Percentiles rank a stretch among this genome's conserved stretches.
These are phyloP conservation scores for Penicillium lagena DNA, from an alignment of 495 filamentous ascomycete genomes.

Conservation along the genomic window DNA sequence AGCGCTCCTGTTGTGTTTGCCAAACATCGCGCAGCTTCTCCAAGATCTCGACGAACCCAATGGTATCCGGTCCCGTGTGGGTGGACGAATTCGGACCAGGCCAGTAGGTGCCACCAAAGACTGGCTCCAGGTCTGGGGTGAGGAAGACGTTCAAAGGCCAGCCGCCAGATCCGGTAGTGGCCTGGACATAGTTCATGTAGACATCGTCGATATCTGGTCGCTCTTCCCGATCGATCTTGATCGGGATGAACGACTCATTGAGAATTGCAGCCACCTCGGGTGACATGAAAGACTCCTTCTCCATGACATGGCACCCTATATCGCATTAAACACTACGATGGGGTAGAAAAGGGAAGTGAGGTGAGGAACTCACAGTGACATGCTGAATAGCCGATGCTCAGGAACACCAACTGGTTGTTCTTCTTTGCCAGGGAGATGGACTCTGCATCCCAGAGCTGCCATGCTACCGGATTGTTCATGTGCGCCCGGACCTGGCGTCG, in stretches of 20 bases:
- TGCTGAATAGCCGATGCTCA: slow-evolving; percentile 93
- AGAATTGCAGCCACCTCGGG: slow-evolving; percentile 71
- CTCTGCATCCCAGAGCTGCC: slow-evolving; percentile 83
- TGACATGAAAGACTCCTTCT: slow-evolving; percentile 87
- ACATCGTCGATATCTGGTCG: slow-evolving; percentile 93
- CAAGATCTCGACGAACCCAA: slow-evolving; percentile 74
- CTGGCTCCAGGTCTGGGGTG: slow-evolving; percentile 84
- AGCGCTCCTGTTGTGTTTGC: slow-evolving; percentile 75
- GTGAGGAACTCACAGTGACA: slow-evolving; percentile 84
- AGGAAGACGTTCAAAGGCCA: slow-evolving; percentile 98
- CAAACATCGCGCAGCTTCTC: slow-evolving; percentile 76
- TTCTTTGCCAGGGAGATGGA: slow-evolving; percentile 69
- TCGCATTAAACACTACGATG: slow-evolving; percentile 5
- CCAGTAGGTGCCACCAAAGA: slow-evolving; percentile 97
- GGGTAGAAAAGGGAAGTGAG: neutral
- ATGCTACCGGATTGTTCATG: slow-evolving; percentile 80
- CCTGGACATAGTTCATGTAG: slow-evolving; percentile 98
- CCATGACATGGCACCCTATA: slow-evolving; percentile 87
- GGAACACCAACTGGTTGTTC: slow-evolving; percentile 80
- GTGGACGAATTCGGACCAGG: slow-evolving; percentile 63
- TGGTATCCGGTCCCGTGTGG: slow-evolving; percentile 44
- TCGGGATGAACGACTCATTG: slow-evolving; percentile 83
- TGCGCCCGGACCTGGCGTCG: slow-evolving; percentile 62
- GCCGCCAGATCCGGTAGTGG: slow-evolving; percentile 83
- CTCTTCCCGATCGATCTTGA: slow-evolving; percentile 92